Percentiles rank a stretch among this genome's conserved stretches.
These are phyloP conservation scores for Secale cereale DNA, from an alignment of 176 grass and related monocot species.

Conservation along the genomic window DNA sequence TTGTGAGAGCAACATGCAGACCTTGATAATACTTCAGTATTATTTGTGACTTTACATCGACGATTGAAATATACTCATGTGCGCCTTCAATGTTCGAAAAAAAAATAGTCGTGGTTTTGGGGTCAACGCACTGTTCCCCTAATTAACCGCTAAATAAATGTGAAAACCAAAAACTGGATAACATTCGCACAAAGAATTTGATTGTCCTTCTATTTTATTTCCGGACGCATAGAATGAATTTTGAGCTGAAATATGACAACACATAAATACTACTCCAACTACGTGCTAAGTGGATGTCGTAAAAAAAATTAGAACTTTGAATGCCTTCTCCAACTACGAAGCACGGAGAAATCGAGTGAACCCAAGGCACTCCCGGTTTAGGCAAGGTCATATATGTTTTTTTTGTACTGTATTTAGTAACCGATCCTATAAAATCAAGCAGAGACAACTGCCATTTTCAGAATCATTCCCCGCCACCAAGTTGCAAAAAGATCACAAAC, in stretches of 20 bases:
- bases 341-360: neutral
- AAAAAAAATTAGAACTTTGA: neutral
- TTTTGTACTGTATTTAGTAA: neutral
- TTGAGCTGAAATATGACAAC: neutral
- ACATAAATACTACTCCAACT: neutral
- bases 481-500: neutral
- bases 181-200: neutral
- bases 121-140: neutral
- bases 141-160: neutral
- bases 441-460: neutral
- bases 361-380: neutral
- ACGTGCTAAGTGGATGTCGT: neutral
- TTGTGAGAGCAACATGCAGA: neutral
- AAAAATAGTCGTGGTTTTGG: too few relatives aligned
- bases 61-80: neutral
- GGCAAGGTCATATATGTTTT: neutral
- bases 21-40: neutral
- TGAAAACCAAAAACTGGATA: neutral
- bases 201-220: neutral
- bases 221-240: neutral
- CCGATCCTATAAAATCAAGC: neutral
- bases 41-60: neutral
- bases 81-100: neutral
- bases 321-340: neutral
- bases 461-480: neutral